These are phyloP conservation scores for Inonotus obliquus DNA, from an alignment of 1,284 basidiomycete genomes.

Conservation along the genomic window DNA sequence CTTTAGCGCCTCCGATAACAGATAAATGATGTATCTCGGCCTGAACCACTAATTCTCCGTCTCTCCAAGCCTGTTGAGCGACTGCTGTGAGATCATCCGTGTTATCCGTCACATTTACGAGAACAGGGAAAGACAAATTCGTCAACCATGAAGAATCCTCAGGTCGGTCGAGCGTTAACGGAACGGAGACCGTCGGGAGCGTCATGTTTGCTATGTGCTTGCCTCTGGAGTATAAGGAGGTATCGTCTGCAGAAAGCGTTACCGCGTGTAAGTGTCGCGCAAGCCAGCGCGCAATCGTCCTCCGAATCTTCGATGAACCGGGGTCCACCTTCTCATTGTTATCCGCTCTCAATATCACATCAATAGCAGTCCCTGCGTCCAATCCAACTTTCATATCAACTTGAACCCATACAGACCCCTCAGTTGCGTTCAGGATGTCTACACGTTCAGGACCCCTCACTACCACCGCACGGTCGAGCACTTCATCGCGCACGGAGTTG, in stretches of 20 bases:
- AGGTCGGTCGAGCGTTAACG: slow-evolving; percentile 54
- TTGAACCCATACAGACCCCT: slow-evolving; percentile 54
- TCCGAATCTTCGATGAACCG: slow-evolving; percentile 44
- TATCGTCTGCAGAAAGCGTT: slow-evolving; percentile 46
- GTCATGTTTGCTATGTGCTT: slow-evolving; percentile 42
- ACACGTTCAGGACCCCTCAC: slow-evolving; percentile 56
- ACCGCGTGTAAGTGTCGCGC: slow-evolving; percentile 49
- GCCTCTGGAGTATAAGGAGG: slow-evolving; percentile 33
- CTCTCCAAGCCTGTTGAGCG: slow-evolving; percentile 52
- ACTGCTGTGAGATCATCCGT: slow-evolving; percentile 45
- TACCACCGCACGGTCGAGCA: slow-evolving; percentile 51
- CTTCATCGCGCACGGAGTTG: slow-evolving; percentile 48
- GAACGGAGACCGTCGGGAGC: slow-evolving; percentile 45
- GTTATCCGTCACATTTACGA: slow-evolving; percentile 52
- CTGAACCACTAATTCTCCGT: slow-evolving; percentile 43
- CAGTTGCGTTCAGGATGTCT: slow-evolving; percentile 56
- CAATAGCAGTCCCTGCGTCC: slow-evolving; percentile 57
- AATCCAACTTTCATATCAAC: slow-evolving; percentile 56
- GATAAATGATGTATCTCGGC: slow-evolving; percentile 38
- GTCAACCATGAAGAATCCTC: slow-evolving; percentile 49
- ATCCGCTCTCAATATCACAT: slow-evolving; percentile 33
- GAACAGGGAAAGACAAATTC: slow-evolving; percentile 45
- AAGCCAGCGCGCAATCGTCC: slow-evolving; percentile 61
- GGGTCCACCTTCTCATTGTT: slow-evolving; percentile 35
- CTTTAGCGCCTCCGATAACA: slow-evolving; percentile 48